phyloP scores from a whole-genome alignment of 768 basidiomycete genomes.

The Vararia minispora region DNA sequence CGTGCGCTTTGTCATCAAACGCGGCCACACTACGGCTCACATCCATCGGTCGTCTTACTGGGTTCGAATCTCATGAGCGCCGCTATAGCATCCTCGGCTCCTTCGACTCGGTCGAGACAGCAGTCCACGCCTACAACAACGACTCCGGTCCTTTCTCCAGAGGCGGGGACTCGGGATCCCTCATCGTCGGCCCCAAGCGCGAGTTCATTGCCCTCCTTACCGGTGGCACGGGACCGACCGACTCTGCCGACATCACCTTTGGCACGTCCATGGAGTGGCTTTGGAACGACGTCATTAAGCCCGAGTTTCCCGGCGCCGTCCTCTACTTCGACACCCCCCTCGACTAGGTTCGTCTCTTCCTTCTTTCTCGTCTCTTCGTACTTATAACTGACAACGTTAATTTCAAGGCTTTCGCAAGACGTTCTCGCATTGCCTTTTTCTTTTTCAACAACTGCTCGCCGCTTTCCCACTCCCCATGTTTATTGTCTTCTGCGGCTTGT shows the following conservation, averaged over 20 bases:
- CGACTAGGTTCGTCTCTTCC: no score
- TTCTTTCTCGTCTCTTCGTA: no score
- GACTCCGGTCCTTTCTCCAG: slow-evolving; percentile 12
- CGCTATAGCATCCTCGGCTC: slow-evolving; percentile 11
- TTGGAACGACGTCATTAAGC: slow-evolving; percentile 16
- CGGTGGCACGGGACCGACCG: slow-evolving; percentile 14
- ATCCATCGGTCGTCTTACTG: slow-evolving; percentile 17
- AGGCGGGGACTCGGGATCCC: slow-evolving; percentile 9
- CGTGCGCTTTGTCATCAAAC: slow-evolving; percentile 17
- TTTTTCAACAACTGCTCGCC: background rate
- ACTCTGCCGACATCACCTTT: slow-evolving; percentile 13
- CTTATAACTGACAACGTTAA: no score
- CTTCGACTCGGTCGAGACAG: slow-evolving; percentile 12
- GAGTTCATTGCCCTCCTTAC: slow-evolving; percentile 12
- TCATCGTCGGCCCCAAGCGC: slow-evolving; percentile 3
- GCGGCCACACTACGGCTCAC: slow-evolving; percentile 16
- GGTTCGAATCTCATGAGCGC: slow-evolving; percentile 16
- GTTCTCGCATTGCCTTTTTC: no score
- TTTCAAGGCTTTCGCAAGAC: no score
- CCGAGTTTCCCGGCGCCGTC: slow-evolving; percentile 14
- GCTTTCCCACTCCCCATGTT: background rate
- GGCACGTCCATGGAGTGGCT: slow-evolving; percentile 15
- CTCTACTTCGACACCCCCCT: no score
- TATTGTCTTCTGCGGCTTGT: no score
- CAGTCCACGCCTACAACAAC: slow-evolving; percentile 14